Percentiles rank a stretch among this genome's conserved stretches.
Conservation (phyloP, 2,329 filamentous ascomycete species). For the Cercospora canescens region DNA sequence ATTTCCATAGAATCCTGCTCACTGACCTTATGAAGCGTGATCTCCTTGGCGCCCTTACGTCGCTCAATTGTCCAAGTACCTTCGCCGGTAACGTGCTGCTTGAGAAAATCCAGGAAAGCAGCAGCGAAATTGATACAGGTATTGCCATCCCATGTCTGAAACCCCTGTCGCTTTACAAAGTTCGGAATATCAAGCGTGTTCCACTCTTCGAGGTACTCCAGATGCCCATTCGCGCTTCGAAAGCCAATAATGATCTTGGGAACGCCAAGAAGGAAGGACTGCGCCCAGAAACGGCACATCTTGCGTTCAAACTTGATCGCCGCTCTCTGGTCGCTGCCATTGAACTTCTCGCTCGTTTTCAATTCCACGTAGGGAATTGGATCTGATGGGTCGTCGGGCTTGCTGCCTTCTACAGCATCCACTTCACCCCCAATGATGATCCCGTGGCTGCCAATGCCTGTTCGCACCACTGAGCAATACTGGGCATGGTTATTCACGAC, state of each 20-base stretch:
- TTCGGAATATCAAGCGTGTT: slow-evolving; percentile 77
- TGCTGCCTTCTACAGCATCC: slow-evolving; percentile 86
- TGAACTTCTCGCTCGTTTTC: slow-evolving; percentile 66
- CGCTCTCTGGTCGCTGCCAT: slow-evolving; percentile 60
- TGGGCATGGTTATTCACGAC: slow-evolving; percentile 87
- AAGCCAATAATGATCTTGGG: slow-evolving; percentile 91
- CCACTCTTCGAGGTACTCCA: slow-evolving; percentile 73
- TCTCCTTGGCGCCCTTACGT: slow-evolving; percentile 58
- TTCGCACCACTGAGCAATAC: slow-evolving; percentile 92
- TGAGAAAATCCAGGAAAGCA: slow-evolving; percentile 62
- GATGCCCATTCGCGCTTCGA: slow-evolving; percentile 69
- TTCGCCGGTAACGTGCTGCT: slow-evolving; percentile 54
- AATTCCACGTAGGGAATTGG: slow-evolving; percentile 91
- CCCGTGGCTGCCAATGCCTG: slow-evolving; percentile 73
- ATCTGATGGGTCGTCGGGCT: slow-evolving; percentile 62
- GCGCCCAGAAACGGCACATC: slow-evolving; percentile 88
- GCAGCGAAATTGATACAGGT: slow-evolving; percentile 89
- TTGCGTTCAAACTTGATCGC: slow-evolving; percentile 81
- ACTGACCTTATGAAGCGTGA: slow-evolving; percentile 71
- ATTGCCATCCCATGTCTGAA: slow-evolving; percentile 83
- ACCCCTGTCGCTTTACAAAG: slow-evolving; percentile 66
- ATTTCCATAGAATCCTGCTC: slow-evolving; percentile 21
- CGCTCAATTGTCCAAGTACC: slow-evolving; percentile 82
- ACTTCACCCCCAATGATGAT: slow-evolving; percentile 91
- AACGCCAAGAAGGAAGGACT: slow-evolving; percentile 91